phyloP scores from a whole-genome alignment of 805 yeast species.

The Schwanniomyces sp. region DNA sequence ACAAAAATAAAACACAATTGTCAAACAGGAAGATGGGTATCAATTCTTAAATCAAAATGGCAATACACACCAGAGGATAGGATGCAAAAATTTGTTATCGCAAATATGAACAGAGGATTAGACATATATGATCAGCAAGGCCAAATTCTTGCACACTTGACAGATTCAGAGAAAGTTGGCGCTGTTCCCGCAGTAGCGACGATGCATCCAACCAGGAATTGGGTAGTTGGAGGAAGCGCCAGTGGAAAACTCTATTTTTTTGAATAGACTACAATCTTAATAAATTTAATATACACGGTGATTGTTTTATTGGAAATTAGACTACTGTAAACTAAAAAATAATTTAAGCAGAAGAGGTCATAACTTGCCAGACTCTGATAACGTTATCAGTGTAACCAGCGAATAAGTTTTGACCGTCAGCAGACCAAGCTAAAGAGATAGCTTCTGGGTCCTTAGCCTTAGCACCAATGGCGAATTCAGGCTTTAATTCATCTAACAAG shows the following conservation, averaged over 20 bases:
- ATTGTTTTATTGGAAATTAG: constrained; percentile 2
- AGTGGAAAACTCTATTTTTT: constrained; percentile 83
- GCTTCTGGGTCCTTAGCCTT: constrained; percentile 98
- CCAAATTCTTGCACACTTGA: constrained; percentile 71
- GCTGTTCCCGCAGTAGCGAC: constrained; percentile 91
- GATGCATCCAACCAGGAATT: constrained; percentile 82
- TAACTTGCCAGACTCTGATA: constrained; percentile 99
- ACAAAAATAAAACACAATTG: constrained; percentile 81
- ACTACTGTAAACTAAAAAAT: constrained; percentile 4
- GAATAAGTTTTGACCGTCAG: constrained; percentile 98
- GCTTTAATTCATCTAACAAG: constrained; percentile 95
- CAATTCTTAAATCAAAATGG: constrained; percentile 87
- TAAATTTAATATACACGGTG: constrained; percentile 5
- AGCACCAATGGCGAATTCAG: constrained; percentile 87
- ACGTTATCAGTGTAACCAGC: constrained; percentile 99
- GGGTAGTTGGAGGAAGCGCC: constrained; percentile 94
- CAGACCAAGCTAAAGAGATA: constrained; percentile 98
- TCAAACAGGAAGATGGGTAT: constrained; percentile 96
- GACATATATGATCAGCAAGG: constrained; percentile 84
- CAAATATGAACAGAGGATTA: constrained; percentile 85
- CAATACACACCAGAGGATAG: constrained; percentile 71
- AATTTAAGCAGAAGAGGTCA: constrained; percentile 68
- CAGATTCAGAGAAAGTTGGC: constrained; percentile 56
- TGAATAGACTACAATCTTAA: constrained; percentile 16
- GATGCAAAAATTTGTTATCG: constrained; percentile 82